Evolutionary conservation across 768 basidiomycete genomes (phyloP).

Genomic region (Tylopilus cervinicoccineus): DNA sequence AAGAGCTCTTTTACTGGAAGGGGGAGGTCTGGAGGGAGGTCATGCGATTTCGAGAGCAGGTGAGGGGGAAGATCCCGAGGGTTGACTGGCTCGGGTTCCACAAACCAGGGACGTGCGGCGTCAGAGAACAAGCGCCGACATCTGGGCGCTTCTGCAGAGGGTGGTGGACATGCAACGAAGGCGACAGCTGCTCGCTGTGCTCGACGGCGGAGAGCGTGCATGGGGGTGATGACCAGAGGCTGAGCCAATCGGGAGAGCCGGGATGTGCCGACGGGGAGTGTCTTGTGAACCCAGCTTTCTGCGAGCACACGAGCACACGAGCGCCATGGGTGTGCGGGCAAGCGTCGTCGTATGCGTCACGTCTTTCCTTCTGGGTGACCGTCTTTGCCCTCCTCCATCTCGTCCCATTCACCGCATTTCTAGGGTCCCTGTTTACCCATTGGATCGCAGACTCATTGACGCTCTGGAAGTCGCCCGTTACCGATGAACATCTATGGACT

Average conservation of each 20-base stretch:
- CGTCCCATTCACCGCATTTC: not conserved
- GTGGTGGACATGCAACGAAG: not conserved
- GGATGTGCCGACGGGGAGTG: constrained; percentile 11
- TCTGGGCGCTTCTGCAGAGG: not conserved
- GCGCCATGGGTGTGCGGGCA: constrained; percentile 65
- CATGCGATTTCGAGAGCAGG: constrained; percentile 25
- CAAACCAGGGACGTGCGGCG: constrained; percentile 56
- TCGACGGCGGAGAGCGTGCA: constrained; percentile 20
- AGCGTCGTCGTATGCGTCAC: constrained; percentile 73
- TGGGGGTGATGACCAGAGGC: constrained; percentile 2
- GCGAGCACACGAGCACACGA: constrained; percentile 9
- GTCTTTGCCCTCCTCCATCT: not conserved
- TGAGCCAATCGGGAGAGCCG: constrained; percentile 9
- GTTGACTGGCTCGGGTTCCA: constrained; percentile 41
- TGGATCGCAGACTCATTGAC: constrained; percentile 94
- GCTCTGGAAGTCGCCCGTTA: constrained; percentile 83
- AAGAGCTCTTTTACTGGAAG: constrained; percentile 52
- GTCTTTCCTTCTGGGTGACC: constrained; percentile 73
- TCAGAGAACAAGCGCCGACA: constrained; percentile 13
- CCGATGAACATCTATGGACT: constrained; percentile 80
- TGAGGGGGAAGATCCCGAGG: constrained; percentile 22
- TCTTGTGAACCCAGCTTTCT: constrained; percentile 24
- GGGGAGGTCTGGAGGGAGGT: constrained; percentile 51
- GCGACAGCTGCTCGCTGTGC: constrained; percentile 4
- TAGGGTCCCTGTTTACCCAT: constrained; percentile 81